Percentiles rank a stretch among this genome's conserved stretches.
phyloP scores from a whole-genome alignment of 768 basidiomycete species.

The Pleurotus citrinopileatus region DNA sequence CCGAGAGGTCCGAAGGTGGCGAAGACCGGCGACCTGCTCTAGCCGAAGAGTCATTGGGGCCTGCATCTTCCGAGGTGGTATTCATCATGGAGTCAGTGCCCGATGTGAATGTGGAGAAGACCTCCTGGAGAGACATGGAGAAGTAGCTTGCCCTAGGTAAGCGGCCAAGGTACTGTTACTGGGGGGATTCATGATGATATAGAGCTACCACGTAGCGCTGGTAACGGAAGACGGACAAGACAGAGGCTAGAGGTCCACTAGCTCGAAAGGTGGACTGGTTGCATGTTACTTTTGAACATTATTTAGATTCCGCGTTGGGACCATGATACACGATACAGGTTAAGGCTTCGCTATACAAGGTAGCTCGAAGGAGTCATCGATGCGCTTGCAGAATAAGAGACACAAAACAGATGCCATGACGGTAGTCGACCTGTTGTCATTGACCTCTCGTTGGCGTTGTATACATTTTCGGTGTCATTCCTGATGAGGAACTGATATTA shows the following conservation, averaged over 20 bases:
- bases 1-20: constrained; percentile 11
- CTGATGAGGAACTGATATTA: too few species aligned
- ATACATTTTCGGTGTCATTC: too few species aligned
- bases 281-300: not conserved
- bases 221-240: constrained; percentile 1
- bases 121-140: constrained; percentile 8
- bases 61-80: not conserved
- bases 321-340: too few species aligned
- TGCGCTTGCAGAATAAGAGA: too few species aligned
- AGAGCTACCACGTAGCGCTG: constrained; percentile 7
- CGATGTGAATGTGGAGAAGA: constrained; percentile 4
- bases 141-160: not conserved
- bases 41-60: not conserved
- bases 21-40: not conserved
- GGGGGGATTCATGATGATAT: not conserved
- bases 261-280: constrained; percentile 4
- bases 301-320: not conserved
- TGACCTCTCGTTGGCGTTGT: too few species aligned
- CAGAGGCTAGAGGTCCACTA: not conserved
- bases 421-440: too few species aligned
- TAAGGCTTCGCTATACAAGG: too few species aligned
- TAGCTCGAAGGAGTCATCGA: too few species aligned
- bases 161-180: not conserved
- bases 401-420: too few species aligned
- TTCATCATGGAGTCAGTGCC: not conserved